phyloP scores from a whole-genome alignment of 2,329 filamentous ascomycete genomes.

The Botrytis tulipae region DNA sequence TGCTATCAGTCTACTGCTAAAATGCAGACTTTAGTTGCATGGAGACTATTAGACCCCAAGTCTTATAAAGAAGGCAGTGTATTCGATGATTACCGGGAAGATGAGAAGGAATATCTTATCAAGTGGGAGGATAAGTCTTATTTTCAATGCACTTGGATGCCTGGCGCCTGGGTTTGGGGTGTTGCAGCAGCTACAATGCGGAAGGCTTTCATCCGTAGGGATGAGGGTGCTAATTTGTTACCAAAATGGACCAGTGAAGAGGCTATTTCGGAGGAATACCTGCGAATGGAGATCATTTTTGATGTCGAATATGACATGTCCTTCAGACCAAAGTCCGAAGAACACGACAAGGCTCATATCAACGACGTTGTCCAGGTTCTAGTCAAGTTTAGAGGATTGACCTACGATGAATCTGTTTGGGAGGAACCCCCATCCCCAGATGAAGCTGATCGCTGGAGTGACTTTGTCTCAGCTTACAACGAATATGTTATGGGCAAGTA shows the following conservation, averaged over 20 bases:
- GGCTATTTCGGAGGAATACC: constrained; percentile 82
- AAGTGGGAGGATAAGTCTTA: constrained; percentile 85
- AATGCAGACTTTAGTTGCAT: constrained; percentile 78
- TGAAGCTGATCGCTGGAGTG: constrained; percentile 65
- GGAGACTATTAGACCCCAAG: constrained; percentile 68
- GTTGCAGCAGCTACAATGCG: constrained; percentile 63
- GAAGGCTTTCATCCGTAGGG: constrained; percentile 71
- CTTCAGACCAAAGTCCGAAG: constrained; percentile 54
- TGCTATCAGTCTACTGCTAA: constrained; percentile 66
- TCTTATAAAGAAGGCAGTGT: constrained; percentile 52
- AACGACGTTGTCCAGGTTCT: constrained; percentile 69
- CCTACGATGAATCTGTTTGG: constrained; percentile 91
- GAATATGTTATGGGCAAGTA: constrained; percentile 82
- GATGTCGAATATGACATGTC: constrained; percentile 67
- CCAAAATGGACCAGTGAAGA: constrained; percentile 71
- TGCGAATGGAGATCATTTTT: constrained; percentile 86
- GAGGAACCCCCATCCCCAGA: constrained; percentile 71
- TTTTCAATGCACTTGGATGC: constrained; percentile 79
- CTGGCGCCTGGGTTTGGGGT: constrained; percentile 85
- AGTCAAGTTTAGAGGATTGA: constrained; percentile 90
- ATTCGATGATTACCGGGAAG: constrained; percentile 60
- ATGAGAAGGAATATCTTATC: constrained; percentile 86
- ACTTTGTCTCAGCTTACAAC: constrained; percentile 79
- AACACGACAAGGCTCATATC: constrained; percentile 69
- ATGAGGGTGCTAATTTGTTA: constrained; percentile 54